These are phyloP conservation scores for Arachis hypogaea DNA, from an alignment of 306 rosid species.

Conservation along the genomic window DNA sequence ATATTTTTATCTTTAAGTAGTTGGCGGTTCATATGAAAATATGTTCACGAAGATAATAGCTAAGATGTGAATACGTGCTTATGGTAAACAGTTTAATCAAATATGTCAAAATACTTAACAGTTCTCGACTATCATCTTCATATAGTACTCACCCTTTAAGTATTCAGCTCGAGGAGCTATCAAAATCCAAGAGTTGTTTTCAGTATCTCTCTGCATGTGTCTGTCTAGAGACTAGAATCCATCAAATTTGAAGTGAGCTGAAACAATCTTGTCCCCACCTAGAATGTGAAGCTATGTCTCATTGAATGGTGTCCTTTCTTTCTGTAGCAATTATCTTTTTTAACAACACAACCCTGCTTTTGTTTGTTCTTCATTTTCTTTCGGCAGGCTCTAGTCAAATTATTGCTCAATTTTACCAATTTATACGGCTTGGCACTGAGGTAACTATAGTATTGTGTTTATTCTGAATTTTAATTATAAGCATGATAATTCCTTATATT, in stretches of 20 bases:
- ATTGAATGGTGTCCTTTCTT: too few species aligned
- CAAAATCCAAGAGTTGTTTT: background rate
- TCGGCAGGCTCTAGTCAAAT: slow-evolving; percentile 84
- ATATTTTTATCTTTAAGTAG: background rate
- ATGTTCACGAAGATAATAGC: too few species aligned
- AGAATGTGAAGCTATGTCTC: slow-evolving; percentile 7
- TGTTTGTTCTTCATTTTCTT: background rate
- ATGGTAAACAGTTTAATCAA: too few species aligned
- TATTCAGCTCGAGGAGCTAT: background rate
- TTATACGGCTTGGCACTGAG: slow-evolving; percentile 85
- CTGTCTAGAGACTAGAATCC: background rate
- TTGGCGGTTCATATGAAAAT: too few species aligned
- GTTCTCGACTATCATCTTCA: too few species aligned
- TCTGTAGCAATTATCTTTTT: background rate
- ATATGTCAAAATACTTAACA: too few species aligned
- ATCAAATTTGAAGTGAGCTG: slow-evolving; percentile 3
- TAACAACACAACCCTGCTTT: background rate
- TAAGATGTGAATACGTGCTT: too few species aligned
- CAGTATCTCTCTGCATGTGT: background rate
- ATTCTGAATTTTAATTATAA: slow-evolving; percentile 1
- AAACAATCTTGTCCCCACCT: background rate
- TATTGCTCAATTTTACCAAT: slow-evolving; percentile 87
- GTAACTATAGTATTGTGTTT: slow-evolving; percentile 42
- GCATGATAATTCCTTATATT: slow-evolving; percentile 1
- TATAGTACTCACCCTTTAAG: background rate